Evolutionary conservation across 179 eudicot species (phyloP), one percentile per base, ranked within the genome.

Genomic region (Silene coronaria): DNA sequence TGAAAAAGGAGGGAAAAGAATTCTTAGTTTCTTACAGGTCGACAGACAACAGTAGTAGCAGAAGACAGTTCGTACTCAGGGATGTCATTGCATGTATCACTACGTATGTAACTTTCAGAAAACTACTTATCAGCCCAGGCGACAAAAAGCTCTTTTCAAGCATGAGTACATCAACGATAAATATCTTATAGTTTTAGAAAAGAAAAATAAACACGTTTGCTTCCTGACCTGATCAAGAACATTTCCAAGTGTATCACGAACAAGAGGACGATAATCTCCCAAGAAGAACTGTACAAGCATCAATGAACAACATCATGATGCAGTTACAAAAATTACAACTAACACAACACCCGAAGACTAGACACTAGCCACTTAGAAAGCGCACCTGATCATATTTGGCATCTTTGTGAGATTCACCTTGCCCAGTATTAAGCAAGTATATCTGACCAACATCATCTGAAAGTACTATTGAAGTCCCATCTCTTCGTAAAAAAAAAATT

Each of bases 391-490:
- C 97, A 84, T 88, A 93, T 75, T 87, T 89, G 80, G 96, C 96
- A 84, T 93, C 98, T 80, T 80, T 87, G 67, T 93, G 97, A 59
- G 90, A 83, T 80, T 93, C 98, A 21, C 98, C 97, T 86, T 93
- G 91, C 55, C 98, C 98, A 0, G 97, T 90, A 81, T 76, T 91
- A 78, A 93, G 77, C 67, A 89, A 84, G 82, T 91, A 91, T 77
- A 93, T 82, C 68, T 93, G 98, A 74, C 98, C 98, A 73, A 91
- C 89, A 80, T 93, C 93, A 81, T 93, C 98, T 34, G 98, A 93
- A 79, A 95, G 97, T 67, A 95, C 87, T 76, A 95, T 92, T 68
- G 99, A 95, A 71, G 97, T 95, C 76, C 99, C 97, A 82, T 95
- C 99, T 82, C 99, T 95, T 84, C n/a, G 79, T 72, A 64, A 55